Conservation (phyloP, 495 filamentous ascomycete genomes). For the Penicillium riverlandense region DNA sequence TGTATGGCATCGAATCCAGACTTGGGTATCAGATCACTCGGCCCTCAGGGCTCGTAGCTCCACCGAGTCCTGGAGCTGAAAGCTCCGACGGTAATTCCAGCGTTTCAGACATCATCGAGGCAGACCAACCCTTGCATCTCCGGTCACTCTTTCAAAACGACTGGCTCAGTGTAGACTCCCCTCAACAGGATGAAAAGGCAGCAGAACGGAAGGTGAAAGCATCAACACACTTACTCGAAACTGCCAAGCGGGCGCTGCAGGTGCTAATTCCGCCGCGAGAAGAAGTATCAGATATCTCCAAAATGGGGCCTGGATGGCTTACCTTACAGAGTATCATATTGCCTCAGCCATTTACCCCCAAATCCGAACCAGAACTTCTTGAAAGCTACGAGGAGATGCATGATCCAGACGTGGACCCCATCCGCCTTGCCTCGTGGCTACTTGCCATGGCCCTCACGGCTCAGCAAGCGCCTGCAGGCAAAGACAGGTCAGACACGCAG, state of each 20-base stretch:
- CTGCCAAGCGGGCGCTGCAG: constrained; percentile 10
- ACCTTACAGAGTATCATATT: constrained; percentile 9
- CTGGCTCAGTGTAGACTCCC: constrained; percentile 14
- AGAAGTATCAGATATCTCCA: constrained; percentile 7
- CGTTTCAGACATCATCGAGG: constrained; percentile 9
- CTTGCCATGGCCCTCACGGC: constrained; percentile 16
- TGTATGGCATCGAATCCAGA: constrained; percentile 12
- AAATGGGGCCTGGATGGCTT: constrained; percentile 15
- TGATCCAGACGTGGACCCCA: constrained; percentile 11
- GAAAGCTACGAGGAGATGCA: constrained; percentile 14
- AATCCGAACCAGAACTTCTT: constrained; percentile 10
- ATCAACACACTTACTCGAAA: constrained; percentile 3
- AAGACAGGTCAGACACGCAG: neutral
- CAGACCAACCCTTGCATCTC: constrained; percentile 16
- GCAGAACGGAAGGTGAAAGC: neutral
- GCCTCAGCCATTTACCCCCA: constrained; percentile 8
- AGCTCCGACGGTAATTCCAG: constrained; percentile 1
- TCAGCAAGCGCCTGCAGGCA: constrained; percentile 11
- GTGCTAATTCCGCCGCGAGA: constrained; percentile 14
- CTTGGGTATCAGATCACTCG: constrained; percentile 4
- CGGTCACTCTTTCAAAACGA: constrained; percentile 23
- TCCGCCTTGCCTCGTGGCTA: constrained; percentile 16
- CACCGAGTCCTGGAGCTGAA: neutral
- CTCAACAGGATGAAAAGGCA: neutral
- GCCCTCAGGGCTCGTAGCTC: neutral